Percentiles rank a stretch among this genome's conserved stretches.
Conservation (phyloP, 2,329 filamentous ascomycete genomes). For the Trichophaea hybrida region DNA sequence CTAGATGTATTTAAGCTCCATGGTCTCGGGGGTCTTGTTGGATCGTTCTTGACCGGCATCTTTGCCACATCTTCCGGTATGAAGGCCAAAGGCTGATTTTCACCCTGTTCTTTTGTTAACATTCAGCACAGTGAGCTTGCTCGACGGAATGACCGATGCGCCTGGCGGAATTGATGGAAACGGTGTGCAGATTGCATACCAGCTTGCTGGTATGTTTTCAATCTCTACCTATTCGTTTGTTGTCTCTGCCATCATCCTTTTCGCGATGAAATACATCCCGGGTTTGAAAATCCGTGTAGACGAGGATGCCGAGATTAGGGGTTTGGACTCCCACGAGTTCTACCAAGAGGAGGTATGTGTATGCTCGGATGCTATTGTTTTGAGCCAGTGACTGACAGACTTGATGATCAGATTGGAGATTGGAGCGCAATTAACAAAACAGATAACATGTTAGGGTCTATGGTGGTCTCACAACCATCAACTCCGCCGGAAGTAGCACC, state of each 20-base stretch:
- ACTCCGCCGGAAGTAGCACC: background rate
- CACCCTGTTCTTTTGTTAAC: conserved; percentile 31
- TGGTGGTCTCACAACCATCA: background rate
- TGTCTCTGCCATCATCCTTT: conserved; percentile 40
- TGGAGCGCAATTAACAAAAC: background rate
- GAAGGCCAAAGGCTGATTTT: conserved; percentile 28
- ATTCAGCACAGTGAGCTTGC: background rate
- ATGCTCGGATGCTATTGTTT: background rate
- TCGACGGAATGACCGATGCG: conserved; percentile 33
- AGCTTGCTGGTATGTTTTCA: conserved; percentile 43
- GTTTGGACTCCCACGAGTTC: conserved; percentile 40
- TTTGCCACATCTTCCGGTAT: conserved; percentile 34
- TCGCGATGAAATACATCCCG: conserved; percentile 44
- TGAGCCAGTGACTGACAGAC: background rate
- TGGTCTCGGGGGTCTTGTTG: conserved; percentile 44
- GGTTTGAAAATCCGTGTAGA: conserved; percentile 42
- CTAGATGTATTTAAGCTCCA: conserved; percentile 48
- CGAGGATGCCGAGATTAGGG: conserved; percentile 42
- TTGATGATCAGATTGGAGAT: background rate
- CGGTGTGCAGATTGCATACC: conserved; percentile 42
- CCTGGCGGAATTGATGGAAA: conserved; percentile 38
- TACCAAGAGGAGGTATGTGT: background rate
- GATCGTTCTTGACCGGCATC: conserved; percentile 43
- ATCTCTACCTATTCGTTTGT: conserved; percentile 43
- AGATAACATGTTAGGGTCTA: background rate